Evolutionary conservation across 108 stramenopile species (phyloP), one percentile per base, ranked within the genome.

Genomic region (Cylindrotheca closterium): DNA sequence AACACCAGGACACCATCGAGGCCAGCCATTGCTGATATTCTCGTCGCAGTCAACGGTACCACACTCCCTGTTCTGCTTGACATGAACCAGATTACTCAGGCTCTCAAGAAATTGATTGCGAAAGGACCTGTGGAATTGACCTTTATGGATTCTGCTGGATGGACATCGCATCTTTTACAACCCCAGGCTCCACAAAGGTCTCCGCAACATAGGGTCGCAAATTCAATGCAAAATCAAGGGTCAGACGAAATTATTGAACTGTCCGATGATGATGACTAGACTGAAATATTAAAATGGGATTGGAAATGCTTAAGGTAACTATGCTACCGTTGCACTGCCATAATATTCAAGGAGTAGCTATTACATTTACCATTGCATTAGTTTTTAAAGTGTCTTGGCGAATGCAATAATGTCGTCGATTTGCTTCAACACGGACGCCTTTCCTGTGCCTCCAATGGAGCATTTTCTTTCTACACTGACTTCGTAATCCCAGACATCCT

Each of bases 401-500:
- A 85, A 93, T 5, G 81, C 84, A 24, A 86, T 34, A 55, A 88
- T 72, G 17, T 85, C 77, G 29, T 94, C 88, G 68, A 94, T 87
- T 65, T 91, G 89, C 63, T 88, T 82, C 55, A 73, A 55, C 5
- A 94, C 93, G 21, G 82, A 78, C 4, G 70, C 75, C 56, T 85
- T 94, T 19, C 78, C 68, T 4, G 94, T 95, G 27, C 94, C 94
- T 34, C 94, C 94, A 46, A 79, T 86, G 0, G 86, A 87, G 60
- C 82, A 81, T 78, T 95, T 95, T n/a, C 94, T 77, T 60, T 95
- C 94, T 0, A 95, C 94, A 59, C 88, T 90, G 18, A 79, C 83
- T 68, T 92, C 91, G 61, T 95, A 95, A 61, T 95, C 77, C 94
- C 94, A 95, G 0, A 95, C 89, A 34, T 89, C 74, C 76, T 79